A percentile compares a stretch with the other conserved stretches of the same genome.
Conservation (phyloP, 306 rosid species). For the Glycine tomentella region DNA sequence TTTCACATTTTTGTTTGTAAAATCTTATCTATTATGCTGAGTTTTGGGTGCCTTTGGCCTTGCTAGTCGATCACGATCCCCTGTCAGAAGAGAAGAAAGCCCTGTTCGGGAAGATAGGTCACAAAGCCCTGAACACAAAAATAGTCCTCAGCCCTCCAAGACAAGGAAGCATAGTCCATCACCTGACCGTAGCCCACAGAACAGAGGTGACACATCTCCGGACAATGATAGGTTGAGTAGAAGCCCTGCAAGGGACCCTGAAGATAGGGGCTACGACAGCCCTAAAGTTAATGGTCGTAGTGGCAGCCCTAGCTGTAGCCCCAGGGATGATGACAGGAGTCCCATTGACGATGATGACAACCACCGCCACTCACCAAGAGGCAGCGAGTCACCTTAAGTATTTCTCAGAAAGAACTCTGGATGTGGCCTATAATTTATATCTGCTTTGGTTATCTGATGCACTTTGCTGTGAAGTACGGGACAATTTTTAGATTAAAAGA, state of each 20-base stretch:
- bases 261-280: conserved; percentile 46
- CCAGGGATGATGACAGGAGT: conserved; percentile 71
- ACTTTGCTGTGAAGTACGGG: not conserved
- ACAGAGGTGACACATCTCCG: conserved; percentile 56
- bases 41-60: not conserved
- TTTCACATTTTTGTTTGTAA: not conserved
- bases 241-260: conserved; percentile 61
- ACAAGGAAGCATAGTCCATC: conserved; percentile 61
- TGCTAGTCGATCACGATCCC: conserved; percentile 79
- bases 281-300: conserved; percentile 59
- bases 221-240: conserved; percentile 57
- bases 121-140: conserved; percentile 17
- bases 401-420: not conserved
- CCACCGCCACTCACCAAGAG: conserved; percentile 53
- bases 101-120: conserved; percentile 61
- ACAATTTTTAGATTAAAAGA: not conserved
- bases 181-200: conserved; percentile 64
- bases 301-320: conserved; percentile 55
- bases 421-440: not conserved
- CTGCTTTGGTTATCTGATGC: not conserved
- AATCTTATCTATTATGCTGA: not conserved
- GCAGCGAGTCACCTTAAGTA: conserved; percentile 59
- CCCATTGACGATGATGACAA: conserved; percentile 66
- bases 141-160: conserved; percentile 54
- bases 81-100: conserved; percentile 64